phyloP scores from a whole-genome alignment of 2,329 filamentous ascomycete genomes.

The Botrytis fragariae region DNA sequence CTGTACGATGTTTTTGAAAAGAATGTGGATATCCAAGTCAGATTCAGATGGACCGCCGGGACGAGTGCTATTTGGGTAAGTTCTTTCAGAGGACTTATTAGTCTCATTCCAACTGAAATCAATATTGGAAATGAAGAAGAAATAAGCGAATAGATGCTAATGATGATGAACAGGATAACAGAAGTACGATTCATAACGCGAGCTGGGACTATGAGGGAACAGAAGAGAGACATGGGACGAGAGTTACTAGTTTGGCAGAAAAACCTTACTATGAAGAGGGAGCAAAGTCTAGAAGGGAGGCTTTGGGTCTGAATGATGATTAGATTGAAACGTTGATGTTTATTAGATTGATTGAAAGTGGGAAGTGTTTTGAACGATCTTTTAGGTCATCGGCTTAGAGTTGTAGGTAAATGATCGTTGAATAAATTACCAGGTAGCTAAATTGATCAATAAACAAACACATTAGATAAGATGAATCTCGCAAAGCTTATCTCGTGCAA shows the following conservation, averaged over 20 bases:
- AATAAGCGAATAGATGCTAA: background rate
- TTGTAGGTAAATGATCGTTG: background rate
- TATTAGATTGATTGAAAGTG: background rate
- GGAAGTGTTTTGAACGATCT: background rate
- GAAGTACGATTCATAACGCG: conserved; percentile 71
- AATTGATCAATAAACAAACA: background rate
- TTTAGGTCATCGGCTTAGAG: background rate
- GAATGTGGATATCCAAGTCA: conserved; percentile 67
- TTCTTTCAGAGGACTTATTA: background rate
- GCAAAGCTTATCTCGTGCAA: background rate
- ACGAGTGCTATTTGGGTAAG: conserved; percentile 62
- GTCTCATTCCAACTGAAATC: background rate
- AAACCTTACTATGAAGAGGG: conserved; percentile 64
- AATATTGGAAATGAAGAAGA: background rate
- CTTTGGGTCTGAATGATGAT: conserved; percentile 60
- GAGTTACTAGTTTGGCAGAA: conserved; percentile 69
- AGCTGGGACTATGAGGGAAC: conserved; percentile 70
- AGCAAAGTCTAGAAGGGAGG: conserved; percentile 65
- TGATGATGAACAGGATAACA: conserved; percentile 50
- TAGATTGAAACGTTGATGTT: conserved; percentile 17
- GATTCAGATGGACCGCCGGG: conserved; percentile 67
- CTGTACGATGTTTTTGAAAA: conserved; percentile 66
- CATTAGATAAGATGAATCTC: background rate
- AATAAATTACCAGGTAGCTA: background rate
- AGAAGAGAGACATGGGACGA: conserved; percentile 67